Conservation (phyloP, 2,329 filamentous ascomycete species). For the Monosporascus sp. region DNA sequence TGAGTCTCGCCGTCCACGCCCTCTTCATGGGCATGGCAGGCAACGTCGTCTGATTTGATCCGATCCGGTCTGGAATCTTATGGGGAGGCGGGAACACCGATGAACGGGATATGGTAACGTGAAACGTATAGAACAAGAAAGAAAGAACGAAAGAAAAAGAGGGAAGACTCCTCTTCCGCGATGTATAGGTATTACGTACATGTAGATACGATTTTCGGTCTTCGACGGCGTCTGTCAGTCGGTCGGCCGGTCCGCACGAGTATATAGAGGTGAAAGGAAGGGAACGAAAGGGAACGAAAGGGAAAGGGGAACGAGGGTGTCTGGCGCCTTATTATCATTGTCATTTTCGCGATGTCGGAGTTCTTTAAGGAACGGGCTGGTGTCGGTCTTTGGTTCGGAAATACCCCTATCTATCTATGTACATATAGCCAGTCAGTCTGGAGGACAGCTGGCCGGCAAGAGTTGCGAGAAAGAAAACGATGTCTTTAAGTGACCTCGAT, state of each 20-base stretch:
- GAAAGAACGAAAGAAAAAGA: neutral
- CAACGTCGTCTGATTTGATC: conserved; percentile 49
- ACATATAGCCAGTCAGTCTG: neutral
- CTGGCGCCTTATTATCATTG: no score
- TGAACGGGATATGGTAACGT: neutral
- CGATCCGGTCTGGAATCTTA: neutral
- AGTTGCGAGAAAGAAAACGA: no score
- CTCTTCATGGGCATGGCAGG: conserved; percentile 93
- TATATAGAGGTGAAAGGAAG: no score
- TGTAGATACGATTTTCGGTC: neutral
- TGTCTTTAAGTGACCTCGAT: no score
- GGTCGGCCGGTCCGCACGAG: no score
- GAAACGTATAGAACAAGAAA: neutral
- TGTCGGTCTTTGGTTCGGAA: neutral
- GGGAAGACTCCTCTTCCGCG: neutral
- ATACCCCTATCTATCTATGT: conserved; percentile 1
- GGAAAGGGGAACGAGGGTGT: no score
- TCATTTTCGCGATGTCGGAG: neutral
- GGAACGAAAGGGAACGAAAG: no score
- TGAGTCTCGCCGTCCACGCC: conserved; percentile 87
- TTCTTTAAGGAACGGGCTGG: neutral
- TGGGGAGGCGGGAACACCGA: neutral
- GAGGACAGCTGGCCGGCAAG: no score
- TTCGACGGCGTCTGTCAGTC: no score
- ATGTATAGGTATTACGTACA: neutral